A percentile compares a stretch with the other conserved stretches of the same genome.
These are phyloP conservation scores for Vickermania ingenoplastis DNA, from an alignment of 208 protist species.

Conservation along the genomic window DNA sequence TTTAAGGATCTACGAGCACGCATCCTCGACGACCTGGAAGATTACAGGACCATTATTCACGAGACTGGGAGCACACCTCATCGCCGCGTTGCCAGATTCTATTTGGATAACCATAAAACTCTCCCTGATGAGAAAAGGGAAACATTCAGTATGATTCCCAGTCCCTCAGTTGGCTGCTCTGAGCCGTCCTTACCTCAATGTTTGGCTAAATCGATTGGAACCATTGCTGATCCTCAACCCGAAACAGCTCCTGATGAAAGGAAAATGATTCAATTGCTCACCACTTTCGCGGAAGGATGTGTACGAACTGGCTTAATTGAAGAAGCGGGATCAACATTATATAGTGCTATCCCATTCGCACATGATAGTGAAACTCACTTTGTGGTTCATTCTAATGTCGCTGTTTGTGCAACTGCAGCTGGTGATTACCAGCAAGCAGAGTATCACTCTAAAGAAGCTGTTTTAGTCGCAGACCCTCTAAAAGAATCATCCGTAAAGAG, in stretches of 20 bases:
- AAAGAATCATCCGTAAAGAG: conserved; percentile 10
- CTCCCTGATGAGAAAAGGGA: background rate
- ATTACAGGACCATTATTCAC: conserved; percentile 43
- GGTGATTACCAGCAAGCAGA: conserved; percentile 68
- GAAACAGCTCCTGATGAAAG: conserved; percentile 56
- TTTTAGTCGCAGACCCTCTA: conserved; percentile 24
- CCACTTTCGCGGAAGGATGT: conserved; percentile 68
- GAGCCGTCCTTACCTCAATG: too few species aligned
- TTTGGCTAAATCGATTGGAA: conserved; percentile 30
- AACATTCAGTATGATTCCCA: too few species aligned
- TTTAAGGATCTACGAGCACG: conserved; percentile 25
- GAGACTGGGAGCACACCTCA: conserved; percentile 67
- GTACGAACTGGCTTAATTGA: conserved; percentile 29
- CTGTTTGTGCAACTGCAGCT: conserved; percentile 33
- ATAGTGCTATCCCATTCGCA: conserved; percentile 45
- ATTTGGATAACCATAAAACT: conserved; percentile 19
- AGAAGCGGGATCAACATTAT: conserved; percentile 40
- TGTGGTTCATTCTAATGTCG: conserved; percentile 57
- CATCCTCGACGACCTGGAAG: conserved; percentile 66
- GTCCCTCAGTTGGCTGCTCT: too few species aligned
- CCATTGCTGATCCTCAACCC: conserved; percentile 29
- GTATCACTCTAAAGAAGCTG: conserved; percentile 67
- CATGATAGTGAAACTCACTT: conserved; percentile 45
- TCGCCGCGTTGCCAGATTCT: conserved; percentile 33
- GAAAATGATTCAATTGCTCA: conserved; percentile 66